phyloP scores from a whole-genome alignment of 345 rosid genomes.

The Populus nigra region DNA sequence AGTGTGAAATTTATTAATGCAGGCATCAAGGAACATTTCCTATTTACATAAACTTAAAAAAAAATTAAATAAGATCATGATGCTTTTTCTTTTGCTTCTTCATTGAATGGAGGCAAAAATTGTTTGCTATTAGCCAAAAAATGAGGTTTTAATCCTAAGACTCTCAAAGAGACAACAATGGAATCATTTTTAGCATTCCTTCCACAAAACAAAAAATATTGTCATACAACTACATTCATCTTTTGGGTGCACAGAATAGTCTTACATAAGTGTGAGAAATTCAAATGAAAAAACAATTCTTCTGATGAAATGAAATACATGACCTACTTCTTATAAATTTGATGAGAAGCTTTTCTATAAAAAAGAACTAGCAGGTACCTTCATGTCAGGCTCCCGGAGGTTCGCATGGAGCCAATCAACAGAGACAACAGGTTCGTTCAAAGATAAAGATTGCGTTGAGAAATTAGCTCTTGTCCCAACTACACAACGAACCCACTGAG shows the following conservation, averaged over 20 bases:
- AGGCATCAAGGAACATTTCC: not conserved
- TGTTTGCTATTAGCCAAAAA: not conserved
- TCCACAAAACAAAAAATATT: not conserved
- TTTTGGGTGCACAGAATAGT: not conserved
- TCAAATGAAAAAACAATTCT: not conserved
- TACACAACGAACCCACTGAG: slow-evolving; percentile 33
- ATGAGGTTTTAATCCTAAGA: not conserved
- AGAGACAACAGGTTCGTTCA: slow-evolving; percentile 77
- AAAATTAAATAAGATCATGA: not conserved
- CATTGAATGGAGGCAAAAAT: not conserved
- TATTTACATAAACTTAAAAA: not conserved
- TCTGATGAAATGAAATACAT: not conserved
- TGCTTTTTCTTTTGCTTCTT: not conserved
- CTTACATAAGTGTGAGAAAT: not conserved
- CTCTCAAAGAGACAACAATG: not conserved
- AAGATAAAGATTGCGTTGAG: slow-evolving; percentile 48
- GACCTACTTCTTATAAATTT: not conserved
- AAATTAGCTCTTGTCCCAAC: slow-evolving; percentile 34
- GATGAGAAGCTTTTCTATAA: not conserved
- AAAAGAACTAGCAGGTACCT: slow-evolving; percentile 40
- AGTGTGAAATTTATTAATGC: not conserved
- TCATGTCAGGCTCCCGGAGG: slow-evolving; percentile 70
- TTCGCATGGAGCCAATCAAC: slow-evolving; percentile 94
- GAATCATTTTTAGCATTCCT: not conserved
- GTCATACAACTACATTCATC: not conserved